Percentiles rank a stretch among this genome's conserved stretches.
These are phyloP conservation scores for Cryptosporidium parvum DNA, from an alignment of 169 alveolate species.

Conservation along the genomic window DNA sequence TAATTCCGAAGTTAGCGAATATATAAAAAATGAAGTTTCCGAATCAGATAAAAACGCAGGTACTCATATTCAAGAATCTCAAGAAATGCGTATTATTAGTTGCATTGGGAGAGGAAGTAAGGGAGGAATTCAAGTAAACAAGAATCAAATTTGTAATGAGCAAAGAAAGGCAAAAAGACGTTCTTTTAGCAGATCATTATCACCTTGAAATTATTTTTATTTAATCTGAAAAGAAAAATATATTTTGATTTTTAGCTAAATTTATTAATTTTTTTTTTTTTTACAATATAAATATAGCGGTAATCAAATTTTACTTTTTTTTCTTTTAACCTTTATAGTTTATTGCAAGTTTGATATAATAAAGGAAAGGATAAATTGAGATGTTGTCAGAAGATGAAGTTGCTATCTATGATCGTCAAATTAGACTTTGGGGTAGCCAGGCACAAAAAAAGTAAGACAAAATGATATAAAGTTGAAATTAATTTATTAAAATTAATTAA, in stretches of 20 bases:
- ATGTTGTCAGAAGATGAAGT: slow-evolving; percentile 79
- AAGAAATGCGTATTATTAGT: background rate
- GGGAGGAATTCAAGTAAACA: background rate
- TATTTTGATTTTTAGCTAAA: background rate
- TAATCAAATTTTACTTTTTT: background rate
- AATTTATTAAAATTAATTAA: background rate
- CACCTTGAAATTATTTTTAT: background rate
- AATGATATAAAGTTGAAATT: background rate
- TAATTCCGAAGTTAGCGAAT: background rate
- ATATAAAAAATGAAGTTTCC: background rate
- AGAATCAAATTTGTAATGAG: background rate
- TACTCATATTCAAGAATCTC: background rate
- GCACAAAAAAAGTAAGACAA: slow-evolving; percentile 77
- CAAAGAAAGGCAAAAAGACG: slow-evolving; percentile 8
- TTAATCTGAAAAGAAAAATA: background rate
- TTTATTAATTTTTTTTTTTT: background rate
- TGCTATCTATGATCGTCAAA: slow-evolving; percentile 79
- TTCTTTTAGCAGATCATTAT: slow-evolving; percentile 31
- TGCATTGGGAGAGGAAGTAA: background rate
- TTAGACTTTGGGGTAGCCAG: slow-evolving; percentile 81
- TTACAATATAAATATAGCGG: slow-evolving; percentile 10
- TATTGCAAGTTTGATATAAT: background rate
- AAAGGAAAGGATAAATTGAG: background rate
- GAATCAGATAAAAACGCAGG: background rate
- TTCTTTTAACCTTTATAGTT: background rate